These are phyloP conservation scores for Chaetomium tenue DNA, from an alignment of 495 filamentous ascomycete species.

Conservation along the genomic window DNA sequence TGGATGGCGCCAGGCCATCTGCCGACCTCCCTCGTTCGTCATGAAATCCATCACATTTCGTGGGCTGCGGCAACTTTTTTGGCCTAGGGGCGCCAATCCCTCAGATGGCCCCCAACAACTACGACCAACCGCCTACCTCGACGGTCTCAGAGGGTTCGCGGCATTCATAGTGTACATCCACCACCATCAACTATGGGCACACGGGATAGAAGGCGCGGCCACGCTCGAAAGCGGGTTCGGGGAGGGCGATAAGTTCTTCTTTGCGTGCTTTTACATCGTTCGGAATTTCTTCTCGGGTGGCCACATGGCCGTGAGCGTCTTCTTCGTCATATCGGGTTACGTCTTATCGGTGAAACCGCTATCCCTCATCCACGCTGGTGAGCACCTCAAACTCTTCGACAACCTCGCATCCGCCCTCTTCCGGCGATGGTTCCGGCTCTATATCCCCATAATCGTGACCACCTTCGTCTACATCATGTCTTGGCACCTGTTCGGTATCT, in stretches of 20 bases:
- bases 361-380: conserved; percentile 41
- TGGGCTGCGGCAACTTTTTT: conserved; percentile 27
- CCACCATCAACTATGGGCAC: conserved; percentile 46
- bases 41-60: conserved; percentile 28
- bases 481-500: conserved; percentile 51
- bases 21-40: conserved; percentile 12
- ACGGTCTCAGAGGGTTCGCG: conserved; percentile 48
- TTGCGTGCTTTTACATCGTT: conserved; percentile 40
- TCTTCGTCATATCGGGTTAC: conserved; percentile 52
- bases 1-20: conserved; percentile 9
- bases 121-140: conserved; percentile 46
- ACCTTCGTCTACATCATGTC: conserved; percentile 51
- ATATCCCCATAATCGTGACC: conserved; percentile 42
- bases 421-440: conserved; percentile 40
- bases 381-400: conserved; percentile 34
- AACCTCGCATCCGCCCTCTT: conserved; percentile 38
- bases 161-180: conserved; percentile 50
- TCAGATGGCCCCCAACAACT: conserved; percentile 23
- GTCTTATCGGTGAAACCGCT: conserved; percentile 54
- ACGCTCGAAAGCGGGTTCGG: conserved; percentile 42
- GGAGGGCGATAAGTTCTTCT: conserved; percentile 37
- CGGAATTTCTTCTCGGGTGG: conserved; percentile 48
- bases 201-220: conserved; percentile 27
- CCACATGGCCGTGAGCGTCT: conserved; percentile 52
- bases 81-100: conserved; percentile 21